Evolutionary conservation across 1,139 yeast genomes (phyloP), one percentile per base, ranked within the genome.

Genomic region (Debaryomycetaceae sp.): DNA sequence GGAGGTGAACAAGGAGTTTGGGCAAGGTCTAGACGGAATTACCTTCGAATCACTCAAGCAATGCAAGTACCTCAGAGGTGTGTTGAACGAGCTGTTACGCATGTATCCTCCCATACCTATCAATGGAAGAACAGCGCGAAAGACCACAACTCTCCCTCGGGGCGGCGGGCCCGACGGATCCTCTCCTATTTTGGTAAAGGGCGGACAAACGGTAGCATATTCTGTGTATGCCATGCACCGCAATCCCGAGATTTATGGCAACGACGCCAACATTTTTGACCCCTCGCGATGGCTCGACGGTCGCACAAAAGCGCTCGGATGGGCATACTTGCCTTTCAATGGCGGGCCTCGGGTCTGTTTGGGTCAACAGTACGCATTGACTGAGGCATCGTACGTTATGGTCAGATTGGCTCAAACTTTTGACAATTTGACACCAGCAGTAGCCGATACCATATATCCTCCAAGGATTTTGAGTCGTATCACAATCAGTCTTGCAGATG

Each of bases 301-400:
- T 25, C 38, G 40, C 22, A 46, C 51, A 16, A 49, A 46, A 31
- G 59, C 55, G 37, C 44, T 54, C 33, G 68, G 67, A 14, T 71
- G 76, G 75, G 67, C 64, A 11, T 70, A 52, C 43, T 44, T 71
- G 16, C 76, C 76, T 4, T 70, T 70, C 52, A 71, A 71, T 39
- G 77, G 77, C 27, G 78, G 78, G 5, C 77, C 77, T 18, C 53
- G 78, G 33, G 69, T 71, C 32, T 72, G 78, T 40, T 51, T 71
- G 29, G 78, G 77, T 13, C 77, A 71, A 47, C 77, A 69, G 44
- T 68, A 65, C 47, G 77, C 76, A 1, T 57, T 71, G 33, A 68
- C 76, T 13, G 77, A 72, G 45, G 69, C 73, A 4, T 54, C 68
- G 4, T 70, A 68, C 36, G 59, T 63, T 7, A 38, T 63, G 23